Evolutionary conservation across 2,329 filamentous ascomycete species (phyloP).

Genomic region (Aspergillus puulaauensis): DNA sequence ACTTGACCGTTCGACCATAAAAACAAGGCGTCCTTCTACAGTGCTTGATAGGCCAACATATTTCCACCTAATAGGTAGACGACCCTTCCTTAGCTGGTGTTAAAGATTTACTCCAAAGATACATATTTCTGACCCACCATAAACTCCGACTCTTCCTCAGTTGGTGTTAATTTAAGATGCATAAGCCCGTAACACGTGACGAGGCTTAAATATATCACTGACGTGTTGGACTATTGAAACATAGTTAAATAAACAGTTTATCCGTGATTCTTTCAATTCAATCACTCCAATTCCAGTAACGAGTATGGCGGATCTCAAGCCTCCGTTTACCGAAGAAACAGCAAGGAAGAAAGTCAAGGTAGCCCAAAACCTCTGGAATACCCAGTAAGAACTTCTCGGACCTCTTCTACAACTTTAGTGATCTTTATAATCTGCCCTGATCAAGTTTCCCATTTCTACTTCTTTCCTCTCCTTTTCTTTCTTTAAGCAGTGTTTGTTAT

Average conservation of each 20-base stretch:
- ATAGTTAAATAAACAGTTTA: no score
- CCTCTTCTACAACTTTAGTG: neutral
- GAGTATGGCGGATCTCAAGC: slow-evolving; percentile 47
- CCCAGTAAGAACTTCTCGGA: slow-evolving; percentile 50
- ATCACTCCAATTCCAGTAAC: neutral
- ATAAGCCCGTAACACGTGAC: slow-evolving; percentile 10
- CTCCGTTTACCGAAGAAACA: slow-evolving; percentile 73
- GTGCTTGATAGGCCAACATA: no score
- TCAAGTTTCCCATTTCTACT: neutral
- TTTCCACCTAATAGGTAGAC: no score
- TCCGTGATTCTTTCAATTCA: neutral
- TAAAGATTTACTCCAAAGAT: neutral
- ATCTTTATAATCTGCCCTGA: neutral
- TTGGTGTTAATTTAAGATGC: neutral
- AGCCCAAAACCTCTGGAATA: slow-evolving; percentile 82
- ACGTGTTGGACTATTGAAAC: neutral
- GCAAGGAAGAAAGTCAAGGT: slow-evolving; percentile 77
- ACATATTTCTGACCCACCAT: neutral
- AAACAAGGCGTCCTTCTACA: no score
- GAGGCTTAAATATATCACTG: slow-evolving; percentile 6
- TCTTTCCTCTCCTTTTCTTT: neutral
- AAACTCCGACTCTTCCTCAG: neutral
- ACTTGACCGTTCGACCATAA: no score
- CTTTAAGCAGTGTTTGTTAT: neutral
- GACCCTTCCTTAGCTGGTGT: no score